Base-by-base conservation (phyloP, 2,329 filamentous ascomycete genomes). In the Talaromyces sp. region DNA sequence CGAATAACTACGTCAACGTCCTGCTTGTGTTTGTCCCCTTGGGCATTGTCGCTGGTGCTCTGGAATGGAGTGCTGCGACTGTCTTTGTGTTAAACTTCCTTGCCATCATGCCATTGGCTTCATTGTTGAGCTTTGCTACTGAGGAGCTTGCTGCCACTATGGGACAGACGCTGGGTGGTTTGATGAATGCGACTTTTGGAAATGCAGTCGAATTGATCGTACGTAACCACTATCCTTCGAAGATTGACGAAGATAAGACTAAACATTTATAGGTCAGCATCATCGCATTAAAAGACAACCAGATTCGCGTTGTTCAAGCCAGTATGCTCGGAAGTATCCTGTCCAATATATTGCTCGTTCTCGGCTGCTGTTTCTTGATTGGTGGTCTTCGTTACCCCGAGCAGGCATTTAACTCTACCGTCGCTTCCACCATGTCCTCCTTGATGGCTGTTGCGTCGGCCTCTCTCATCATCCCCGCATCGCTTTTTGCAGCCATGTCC, bases 301-400 rank as follows among this genome's bases (percentile, higher is more conserved):
- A 98, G 79, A 96, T 97, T 74, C 89, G 94, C 72, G 93, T 98
- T 69, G 94, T 98, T n/a, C 95, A 98, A 80, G 90, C 94, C 22
- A 96, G 92, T 68, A 98, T 98, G 93, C 88, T 98, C 39, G 94
- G 95, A 57, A 96, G 91, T 73, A 96, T 98, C 71, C 83, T 98
- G 45, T 97, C 94, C 69, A 98, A 98, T 78, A 89, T 97, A 69
- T 85, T 98, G 8, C 87, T 98, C 24, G 94, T 93, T 56, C 85
- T 93, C 74, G 90, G 90, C 71, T 91, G 91, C 83, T 92, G 90
- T 77, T 92, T 92, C 80, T 82, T 93, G 69, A 85, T 90, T 63
- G 91, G 91, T 63, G 91, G 91, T 37, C 80, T 92, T 66, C 82
- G 83, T 67, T 87, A 88, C 78, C 84, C 84, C 52, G 89, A 94